A percentile compares a stretch with the other conserved stretches of the same genome.
Evolutionary conservation across 768 basidiomycete genomes (phyloP).

Genomic region (Strobilomyces dryophilus): DNA sequence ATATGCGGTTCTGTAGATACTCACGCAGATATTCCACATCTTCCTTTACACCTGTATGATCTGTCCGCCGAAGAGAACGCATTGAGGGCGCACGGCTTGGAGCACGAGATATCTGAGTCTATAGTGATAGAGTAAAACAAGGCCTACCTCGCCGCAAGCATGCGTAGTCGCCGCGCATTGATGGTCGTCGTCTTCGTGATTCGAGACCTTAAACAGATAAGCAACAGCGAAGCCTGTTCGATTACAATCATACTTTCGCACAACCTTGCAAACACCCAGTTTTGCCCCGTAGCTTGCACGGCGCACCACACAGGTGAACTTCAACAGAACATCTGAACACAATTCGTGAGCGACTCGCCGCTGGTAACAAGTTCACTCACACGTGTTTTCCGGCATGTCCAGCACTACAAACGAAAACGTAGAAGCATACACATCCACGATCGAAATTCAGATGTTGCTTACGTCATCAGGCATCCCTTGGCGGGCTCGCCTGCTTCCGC

Average conservation of each 20-base stretch:
- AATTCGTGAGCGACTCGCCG: neutral
- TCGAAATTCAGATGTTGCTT: slow-evolving; percentile 18
- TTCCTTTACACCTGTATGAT: slow-evolving; percentile 38
- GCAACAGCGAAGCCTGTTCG: neutral
- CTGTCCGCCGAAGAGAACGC: slow-evolving; percentile 24
- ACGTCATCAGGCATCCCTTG: slow-evolving; percentile 44
- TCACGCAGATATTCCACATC: slow-evolving; percentile 42
- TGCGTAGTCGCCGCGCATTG: slow-evolving; percentile 49
- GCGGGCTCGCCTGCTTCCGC: slow-evolving; percentile 19
- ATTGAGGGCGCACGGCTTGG: slow-evolving; percentile 42
- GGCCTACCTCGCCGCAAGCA: slow-evolving; percentile 50
- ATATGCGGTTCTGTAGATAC: neutral
- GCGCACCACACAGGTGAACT: slow-evolving; percentile 51
- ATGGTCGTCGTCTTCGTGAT: slow-evolving; percentile 48
- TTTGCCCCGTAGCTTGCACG: slow-evolving; percentile 42
- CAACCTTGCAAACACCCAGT: slow-evolving; percentile 51
- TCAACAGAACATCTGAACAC: slow-evolving; percentile 46
- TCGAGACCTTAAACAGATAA: slow-evolving; percentile 35
- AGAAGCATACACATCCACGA: neutral
- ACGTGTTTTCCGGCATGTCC: slow-evolving; percentile 54
- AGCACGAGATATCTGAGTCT: neutral
- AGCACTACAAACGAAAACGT: slow-evolving; percentile 34
- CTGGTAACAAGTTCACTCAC: slow-evolving; percentile 33
- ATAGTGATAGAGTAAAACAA: neutral
- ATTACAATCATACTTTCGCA: slow-evolving; percentile 38